Evolutionary conservation across 192 early-diverging fungal species (phyloP).

Genomic region (Borealophlyctis nickersoniae): DNA sequence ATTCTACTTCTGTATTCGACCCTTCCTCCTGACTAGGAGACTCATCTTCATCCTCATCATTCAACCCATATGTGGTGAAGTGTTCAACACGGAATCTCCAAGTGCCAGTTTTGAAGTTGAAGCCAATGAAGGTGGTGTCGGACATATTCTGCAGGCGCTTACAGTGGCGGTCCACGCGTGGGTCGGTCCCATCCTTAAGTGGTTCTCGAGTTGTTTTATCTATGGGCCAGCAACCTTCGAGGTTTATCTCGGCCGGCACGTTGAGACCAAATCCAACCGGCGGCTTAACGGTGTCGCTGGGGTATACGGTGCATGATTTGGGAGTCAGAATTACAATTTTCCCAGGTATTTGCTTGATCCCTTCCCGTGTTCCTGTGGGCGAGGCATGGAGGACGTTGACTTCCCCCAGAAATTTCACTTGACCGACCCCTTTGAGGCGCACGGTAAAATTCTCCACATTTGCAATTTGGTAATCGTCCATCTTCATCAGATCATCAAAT

Average conservation of each 20-base stretch:
- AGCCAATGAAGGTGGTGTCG: conserved; percentile 80
- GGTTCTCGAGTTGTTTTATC: conserved; percentile 70
- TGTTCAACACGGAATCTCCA: conserved; percentile 94
- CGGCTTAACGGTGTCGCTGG: conserved; percentile 74
- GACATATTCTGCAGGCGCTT: conserved; percentile 65
- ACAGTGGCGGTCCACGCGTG: conserved; percentile 64
- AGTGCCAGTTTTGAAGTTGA: conserved; percentile 62
- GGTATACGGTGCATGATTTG: conserved; percentile 75
- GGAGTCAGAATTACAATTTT: conserved; percentile 71
- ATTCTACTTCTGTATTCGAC: too few relatives aligned
- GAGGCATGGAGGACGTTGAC: conserved; percentile 74
- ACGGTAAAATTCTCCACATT: conserved; percentile 74
- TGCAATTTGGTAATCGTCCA: conserved; percentile 67
- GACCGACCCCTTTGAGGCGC: conserved; percentile 64
- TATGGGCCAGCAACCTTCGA: conserved; percentile 80
- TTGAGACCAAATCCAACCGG: conserved; percentile 84
- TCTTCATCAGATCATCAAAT: conserved; percentile 62
- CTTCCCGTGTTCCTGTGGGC: conserved; percentile 43
- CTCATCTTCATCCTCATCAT: conserved; percentile 64
- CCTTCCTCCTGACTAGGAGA: conserved; percentile 23
- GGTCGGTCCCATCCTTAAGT: conserved; percentile 67
- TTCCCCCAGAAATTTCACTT: conserved; percentile 71
- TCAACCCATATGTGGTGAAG: conserved; percentile 76
- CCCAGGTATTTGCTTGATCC: conserved; percentile 69
- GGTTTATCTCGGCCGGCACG: conserved; percentile 73